phyloP scores from a whole-genome alignment of 208 protist genomes.

The Crithidia expoeki region DNA sequence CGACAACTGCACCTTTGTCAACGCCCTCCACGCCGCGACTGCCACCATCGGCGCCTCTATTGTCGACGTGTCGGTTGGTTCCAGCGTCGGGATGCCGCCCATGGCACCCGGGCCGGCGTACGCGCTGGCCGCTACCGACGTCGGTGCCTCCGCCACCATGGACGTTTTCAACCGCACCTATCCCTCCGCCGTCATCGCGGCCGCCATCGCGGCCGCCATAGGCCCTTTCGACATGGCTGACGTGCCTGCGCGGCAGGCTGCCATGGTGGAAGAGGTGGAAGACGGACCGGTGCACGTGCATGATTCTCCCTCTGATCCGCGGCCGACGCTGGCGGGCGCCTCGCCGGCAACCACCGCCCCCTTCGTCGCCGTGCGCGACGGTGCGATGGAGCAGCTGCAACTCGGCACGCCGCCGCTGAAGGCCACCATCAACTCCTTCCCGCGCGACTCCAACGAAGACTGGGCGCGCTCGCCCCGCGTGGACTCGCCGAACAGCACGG shows the following conservation, averaged over 20 bases:
- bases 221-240: background rate
- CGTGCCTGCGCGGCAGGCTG: background rate
- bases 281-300: background rate
- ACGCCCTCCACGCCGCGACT: conserved; percentile 4
- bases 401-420: conserved; percentile 9
- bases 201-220: background rate
- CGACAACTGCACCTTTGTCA: background rate
- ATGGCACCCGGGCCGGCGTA: conserved; percentile 26
- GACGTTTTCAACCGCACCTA: conserved; percentile 27
- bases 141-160: conserved; percentile 25
- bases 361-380: background rate
- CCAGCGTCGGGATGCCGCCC: conserved; percentile 29
- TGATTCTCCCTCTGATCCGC: background rate
- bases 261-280: background rate
- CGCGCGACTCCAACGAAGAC: conserved; percentile 3
- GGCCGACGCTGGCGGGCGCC: background rate
- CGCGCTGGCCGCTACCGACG: conserved; percentile 21
- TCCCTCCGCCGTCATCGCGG: background rate
- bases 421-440: conserved; percentile 10
- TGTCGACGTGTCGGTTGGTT: conserved; percentile 14
- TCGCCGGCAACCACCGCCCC: background rate
- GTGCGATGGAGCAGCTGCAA: background rate
- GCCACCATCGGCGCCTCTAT: conserved; percentile 4
- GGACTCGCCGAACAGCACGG: background rate
- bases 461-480: conserved; percentile 8